Conservation (phyloP, 2,329 filamentous ascomycete species). For the Aureobasidium pullulans region DNA sequence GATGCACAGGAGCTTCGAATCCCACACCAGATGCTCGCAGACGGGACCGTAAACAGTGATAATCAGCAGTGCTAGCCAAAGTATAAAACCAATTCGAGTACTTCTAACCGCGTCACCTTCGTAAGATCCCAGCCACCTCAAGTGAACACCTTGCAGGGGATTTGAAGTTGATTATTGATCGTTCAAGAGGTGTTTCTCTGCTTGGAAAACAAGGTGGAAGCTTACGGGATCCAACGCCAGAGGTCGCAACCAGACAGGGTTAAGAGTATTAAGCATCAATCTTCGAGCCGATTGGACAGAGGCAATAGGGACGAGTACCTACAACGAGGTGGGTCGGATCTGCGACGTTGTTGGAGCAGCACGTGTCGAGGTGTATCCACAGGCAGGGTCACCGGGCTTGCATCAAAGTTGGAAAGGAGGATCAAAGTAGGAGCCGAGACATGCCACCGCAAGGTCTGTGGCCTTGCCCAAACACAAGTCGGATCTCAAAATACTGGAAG, state of each 20-base stretch:
- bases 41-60: background rate
- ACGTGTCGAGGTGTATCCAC: background rate
- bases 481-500: background rate
- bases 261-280: too few relatives aligned
- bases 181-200: background rate
- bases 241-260: too few relatives aligned
- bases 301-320: background rate
- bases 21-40: background rate
- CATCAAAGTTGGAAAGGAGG: background rate
- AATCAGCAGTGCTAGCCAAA: slow-evolving; percentile 1
- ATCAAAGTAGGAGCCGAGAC: background rate
- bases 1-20: background rate
- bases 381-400: background rate
- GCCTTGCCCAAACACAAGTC: too few relatives aligned
- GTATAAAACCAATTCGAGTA: background rate
- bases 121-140: background rate
- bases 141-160: background rate
- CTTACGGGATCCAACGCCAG: too few relatives aligned
- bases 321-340: background rate
- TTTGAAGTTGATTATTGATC: background rate
- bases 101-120: background rate
- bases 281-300: background rate
- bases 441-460: background rate
- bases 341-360: background rate
- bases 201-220: background rate